Conservation (phyloP, 192 early-diverging fungal genomes). For the Rhizoclosmatium sp. region DNA sequence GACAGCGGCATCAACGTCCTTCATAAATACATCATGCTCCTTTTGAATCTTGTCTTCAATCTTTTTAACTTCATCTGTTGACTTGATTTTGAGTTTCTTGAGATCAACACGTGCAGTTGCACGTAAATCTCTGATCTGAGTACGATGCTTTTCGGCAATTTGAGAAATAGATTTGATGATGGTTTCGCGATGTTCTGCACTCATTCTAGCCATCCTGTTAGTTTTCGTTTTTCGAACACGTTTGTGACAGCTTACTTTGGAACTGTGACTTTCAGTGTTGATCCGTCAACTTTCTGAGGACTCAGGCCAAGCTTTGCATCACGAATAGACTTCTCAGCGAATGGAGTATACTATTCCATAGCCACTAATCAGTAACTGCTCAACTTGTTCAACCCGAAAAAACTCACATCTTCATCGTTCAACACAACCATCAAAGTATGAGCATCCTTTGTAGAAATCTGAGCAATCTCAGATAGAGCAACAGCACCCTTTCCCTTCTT, state of each 20-base stretch:
- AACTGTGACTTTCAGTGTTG: constrained; percentile 75
- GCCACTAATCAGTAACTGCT: neutral
- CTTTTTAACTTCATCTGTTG: constrained; percentile 20
- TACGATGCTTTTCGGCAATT: constrained; percentile 21
- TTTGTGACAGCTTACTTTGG: constrained; percentile 65
- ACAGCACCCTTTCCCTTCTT: constrained; percentile 28
- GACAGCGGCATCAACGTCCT: constrained; percentile 3
- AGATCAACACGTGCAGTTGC: constrained; percentile 14
- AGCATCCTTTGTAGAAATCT: constrained; percentile 83
- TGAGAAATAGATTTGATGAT: constrained; percentile 29
- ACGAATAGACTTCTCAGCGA: constrained; percentile 80
- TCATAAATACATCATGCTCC: constrained; percentile 4
- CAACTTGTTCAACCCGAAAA: neutral
- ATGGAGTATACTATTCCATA: constrained; percentile 46
- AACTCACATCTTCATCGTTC: constrained; percentile 72
- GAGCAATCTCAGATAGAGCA: constrained; percentile 70
- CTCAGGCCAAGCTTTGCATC: constrained; percentile 78
- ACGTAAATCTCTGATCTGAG: constrained; percentile 30
- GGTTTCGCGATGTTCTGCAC: constrained; percentile 12
- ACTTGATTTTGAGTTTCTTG: constrained; percentile 30
- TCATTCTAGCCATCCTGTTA: constrained; percentile 1
- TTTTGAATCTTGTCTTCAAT: constrained; percentile 28
- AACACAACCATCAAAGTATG: constrained; percentile 82
- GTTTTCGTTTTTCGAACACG: neutral
- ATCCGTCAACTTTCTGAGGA: constrained; percentile 71